Evolutionary conservation across 164 flowering plant species (phyloP), one percentile per base, ranked within the genome.

Genomic region (Umbilicus rupestris): DNA sequence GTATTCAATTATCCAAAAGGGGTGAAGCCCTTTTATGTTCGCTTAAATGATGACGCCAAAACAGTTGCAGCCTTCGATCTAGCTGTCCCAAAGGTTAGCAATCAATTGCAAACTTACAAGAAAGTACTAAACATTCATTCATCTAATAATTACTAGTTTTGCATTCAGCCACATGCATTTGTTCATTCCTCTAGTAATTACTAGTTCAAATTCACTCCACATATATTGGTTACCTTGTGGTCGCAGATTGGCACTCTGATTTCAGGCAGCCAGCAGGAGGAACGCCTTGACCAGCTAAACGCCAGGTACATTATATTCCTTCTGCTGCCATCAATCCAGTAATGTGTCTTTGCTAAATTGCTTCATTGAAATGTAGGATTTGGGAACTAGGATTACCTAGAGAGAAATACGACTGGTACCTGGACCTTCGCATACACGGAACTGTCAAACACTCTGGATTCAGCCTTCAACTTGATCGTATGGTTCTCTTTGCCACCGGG

Each of bases 201-300:
- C 49, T 31, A 5, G 55, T 29, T 59, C 33, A 5, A 63, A 8
- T 64, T 60, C 37, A 64, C 50, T 45, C 33, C 15, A 16, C 66
- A 44, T 41, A 47, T 24, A 31, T 57, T 59, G 65, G 7, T 59
- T 47, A 22, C 62, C 63, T 52, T 33, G 66, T n/a, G n/a, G n/a
- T 47, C 72, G 24, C 76, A 90, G 98, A 82, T 66, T 49, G 95
- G 97, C 65, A 79, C 71, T 28, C 41, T 94, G 70, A 75, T 89
- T 16, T 71, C 85, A 63, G 99, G 96, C 39, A 78, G 96, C 84
- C 96, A 91, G 81, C 87, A 74, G 68, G 97, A 91, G 77, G 96
- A 91, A 62, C 87, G 97, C 39, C 7, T 84, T 7, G 74, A 75
- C 44, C 55, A 75, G 68, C 75, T 91, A 47, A 73, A 37, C 29